Percentiles rank a stretch among this genome's conserved stretches.
These are phyloP conservation scores for Solanum sitiens DNA, from an alignment of 257 asterid genomes.

Conservation along the genomic window DNA sequence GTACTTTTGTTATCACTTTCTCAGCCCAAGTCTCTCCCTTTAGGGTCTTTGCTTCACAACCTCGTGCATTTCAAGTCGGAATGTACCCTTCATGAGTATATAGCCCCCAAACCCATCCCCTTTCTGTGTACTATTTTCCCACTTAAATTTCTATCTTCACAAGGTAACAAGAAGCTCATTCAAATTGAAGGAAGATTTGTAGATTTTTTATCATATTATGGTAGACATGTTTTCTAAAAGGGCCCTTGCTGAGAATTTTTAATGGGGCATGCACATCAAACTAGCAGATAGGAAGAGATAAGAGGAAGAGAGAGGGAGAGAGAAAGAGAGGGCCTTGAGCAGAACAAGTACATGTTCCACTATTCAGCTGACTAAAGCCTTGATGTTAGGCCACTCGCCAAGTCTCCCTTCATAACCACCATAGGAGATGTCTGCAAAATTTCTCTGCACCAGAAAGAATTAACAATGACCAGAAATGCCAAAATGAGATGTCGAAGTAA, in stretches of 20 bases:
- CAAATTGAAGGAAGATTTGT: too few species aligned
- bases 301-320: neutral
- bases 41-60: neutral
- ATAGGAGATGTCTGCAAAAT: constrained; percentile 18
- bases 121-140: neutral
- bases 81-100: neutral
- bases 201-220: too few species aligned
- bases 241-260: too few species aligned
- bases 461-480: neutral
- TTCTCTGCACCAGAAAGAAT: constrained; percentile 22
- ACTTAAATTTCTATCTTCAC: neutral
- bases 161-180: too few species aligned
- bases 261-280: neutral
- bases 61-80: neutral
- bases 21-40: neutral
- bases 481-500: neutral
- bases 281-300: neutral
- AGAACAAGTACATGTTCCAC: constrained; percentile 44
- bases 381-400: constrained; percentile 35
- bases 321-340: neutral
- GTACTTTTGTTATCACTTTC: neutral
- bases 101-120: neutral
- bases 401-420: constrained; percentile 22
- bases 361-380: constrained; percentile 42
- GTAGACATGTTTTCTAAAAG: too few species aligned